Percentiles rank a stretch among this genome's conserved stretches.
These are phyloP conservation scores for Isabelozyma heimii DNA, from an alignment of 805 yeast genomes.

Conservation along the genomic window DNA sequence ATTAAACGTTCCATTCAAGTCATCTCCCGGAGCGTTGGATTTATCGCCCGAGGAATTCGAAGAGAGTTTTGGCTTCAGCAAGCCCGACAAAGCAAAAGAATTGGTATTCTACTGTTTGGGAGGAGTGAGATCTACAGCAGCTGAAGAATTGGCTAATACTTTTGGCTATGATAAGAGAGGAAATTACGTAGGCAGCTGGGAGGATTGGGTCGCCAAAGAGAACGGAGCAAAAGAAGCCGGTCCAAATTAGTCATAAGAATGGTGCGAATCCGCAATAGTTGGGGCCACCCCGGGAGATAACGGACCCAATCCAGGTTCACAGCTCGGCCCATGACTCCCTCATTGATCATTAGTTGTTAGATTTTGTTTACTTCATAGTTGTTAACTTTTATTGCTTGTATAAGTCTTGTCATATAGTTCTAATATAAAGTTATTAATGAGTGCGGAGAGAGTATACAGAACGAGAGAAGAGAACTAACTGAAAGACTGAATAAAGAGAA, in stretches of 20 bases:
- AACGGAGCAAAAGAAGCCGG: conserved; percentile 9
- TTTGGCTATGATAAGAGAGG: conserved; percentile 85
- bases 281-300: not conserved
- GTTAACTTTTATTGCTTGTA: not conserved
- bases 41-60: conserved; percentile 75
- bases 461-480: too few relatives aligned
- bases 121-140: conserved; percentile 87
- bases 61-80: conserved; percentile 74
- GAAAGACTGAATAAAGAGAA: too few relatives aligned
- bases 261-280: not conserved
- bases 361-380: not conserved
- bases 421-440: not conserved
- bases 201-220: conserved; percentile 68
- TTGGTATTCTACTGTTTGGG: conserved; percentile 88
- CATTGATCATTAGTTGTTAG: not conserved
- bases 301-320: not conserved
- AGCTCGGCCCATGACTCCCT: not conserved
- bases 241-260: not conserved
- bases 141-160: conserved; percentile 87
- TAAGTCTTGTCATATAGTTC: conserved; percentile 4
- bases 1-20: conserved; percentile 82
- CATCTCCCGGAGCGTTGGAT: conserved; percentile 90
- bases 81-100: conserved; percentile 70
- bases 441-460: too few relatives aligned
- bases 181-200: conserved; percentile 82